These are phyloP conservation scores for Limtongia smithiae DNA, from an alignment of 805 yeast species.

Conservation along the genomic window DNA sequence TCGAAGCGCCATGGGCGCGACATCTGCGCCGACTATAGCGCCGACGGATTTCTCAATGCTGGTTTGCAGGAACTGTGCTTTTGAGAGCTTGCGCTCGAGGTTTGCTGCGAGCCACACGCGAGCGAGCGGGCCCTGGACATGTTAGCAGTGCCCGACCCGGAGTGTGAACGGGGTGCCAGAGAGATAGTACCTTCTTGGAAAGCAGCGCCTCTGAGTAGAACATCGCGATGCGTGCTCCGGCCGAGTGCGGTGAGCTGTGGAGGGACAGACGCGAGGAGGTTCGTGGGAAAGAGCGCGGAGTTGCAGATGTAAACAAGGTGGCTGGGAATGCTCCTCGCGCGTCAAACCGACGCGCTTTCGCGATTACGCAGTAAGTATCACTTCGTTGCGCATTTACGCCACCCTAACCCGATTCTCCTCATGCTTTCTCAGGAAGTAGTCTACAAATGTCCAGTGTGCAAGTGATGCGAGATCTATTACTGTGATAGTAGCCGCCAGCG, in stretches of 20 bases:
- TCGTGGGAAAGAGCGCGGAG: not conserved
- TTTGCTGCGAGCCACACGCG: constrained; percentile 93
- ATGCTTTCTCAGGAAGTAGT: too few relatives aligned
- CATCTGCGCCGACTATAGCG: constrained; percentile 52
- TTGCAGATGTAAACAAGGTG: too few relatives aligned
- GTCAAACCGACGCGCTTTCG: too few relatives aligned
- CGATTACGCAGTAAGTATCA: too few relatives aligned
- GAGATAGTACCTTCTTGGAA: constrained; percentile 42
- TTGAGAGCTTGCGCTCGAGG: constrained; percentile 70
- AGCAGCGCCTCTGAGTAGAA: constrained; percentile 51
- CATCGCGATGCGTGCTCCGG: constrained; percentile 38
- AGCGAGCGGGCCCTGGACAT: constrained; percentile 71
- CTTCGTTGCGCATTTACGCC: too few relatives aligned
- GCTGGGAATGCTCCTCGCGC: too few relatives aligned
- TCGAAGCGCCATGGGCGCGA: constrained; percentile 68
- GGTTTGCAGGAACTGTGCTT: constrained; percentile 67
- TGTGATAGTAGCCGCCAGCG: too few relatives aligned
- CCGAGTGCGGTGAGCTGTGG: not conserved
- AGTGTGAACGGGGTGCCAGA: not conserved
- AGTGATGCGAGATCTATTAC: too few relatives aligned
- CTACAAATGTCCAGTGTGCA: too few relatives aligned
- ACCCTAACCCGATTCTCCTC: too few relatives aligned
- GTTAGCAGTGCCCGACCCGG: not conserved
- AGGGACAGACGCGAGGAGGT: not conserved
- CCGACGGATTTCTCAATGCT: constrained; percentile 63